Conservation (phyloP, 2,329 filamentous ascomycete genomes). For the Neophaeococcomyces aloes region DNA sequence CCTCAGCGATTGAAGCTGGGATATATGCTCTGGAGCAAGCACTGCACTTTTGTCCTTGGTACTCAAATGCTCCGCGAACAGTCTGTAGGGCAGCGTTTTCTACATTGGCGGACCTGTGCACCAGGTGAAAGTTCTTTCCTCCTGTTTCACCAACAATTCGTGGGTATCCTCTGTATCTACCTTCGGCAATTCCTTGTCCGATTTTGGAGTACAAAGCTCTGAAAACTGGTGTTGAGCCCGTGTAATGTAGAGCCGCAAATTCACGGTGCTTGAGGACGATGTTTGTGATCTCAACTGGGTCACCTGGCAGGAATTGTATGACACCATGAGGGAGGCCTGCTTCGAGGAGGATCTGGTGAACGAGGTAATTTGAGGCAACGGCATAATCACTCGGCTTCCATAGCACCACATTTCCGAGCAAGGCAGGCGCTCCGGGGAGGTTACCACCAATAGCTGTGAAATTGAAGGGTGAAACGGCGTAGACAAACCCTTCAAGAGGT, state of each 20-base stretch:
- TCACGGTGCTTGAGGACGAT: conserved; percentile 60
- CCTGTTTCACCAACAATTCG: conserved; percentile 75
- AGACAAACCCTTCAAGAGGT: conserved; percentile 80
- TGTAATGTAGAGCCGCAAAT: conserved; percentile 78
- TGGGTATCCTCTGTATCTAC: conserved; percentile 66
- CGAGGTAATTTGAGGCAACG: conserved; percentile 70
- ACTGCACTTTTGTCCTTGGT: conserved; percentile 75
- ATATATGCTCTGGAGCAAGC: conserved; percentile 67
- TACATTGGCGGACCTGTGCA: conserved; percentile 62
- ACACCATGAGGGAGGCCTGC: conserved; percentile 74
- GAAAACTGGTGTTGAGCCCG: conserved; percentile 77
- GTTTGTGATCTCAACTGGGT: conserved; percentile 68
- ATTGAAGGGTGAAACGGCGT: conserved; percentile 82
- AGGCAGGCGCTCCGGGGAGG: conserved; percentile 63
- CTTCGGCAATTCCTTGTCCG: conserved; percentile 64
- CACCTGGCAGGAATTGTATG: conserved; percentile 77
- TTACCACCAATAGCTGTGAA: conserved; percentile 89
- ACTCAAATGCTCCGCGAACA: conserved; percentile 70
- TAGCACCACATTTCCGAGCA: conserved; percentile 80
- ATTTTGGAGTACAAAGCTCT: conserved; percentile 75
- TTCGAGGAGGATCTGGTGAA: conserved; percentile 80
- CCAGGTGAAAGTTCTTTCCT: conserved; percentile 75
- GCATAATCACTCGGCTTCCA: conserved; percentile 83
- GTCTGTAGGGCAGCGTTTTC: conserved; percentile 65
- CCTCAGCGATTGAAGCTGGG: conserved; percentile 57